These are phyloP conservation scores for Copromyces sp. DNA, from an alignment of 495 filamentous ascomycete genomes.

Conservation along the genomic window DNA sequence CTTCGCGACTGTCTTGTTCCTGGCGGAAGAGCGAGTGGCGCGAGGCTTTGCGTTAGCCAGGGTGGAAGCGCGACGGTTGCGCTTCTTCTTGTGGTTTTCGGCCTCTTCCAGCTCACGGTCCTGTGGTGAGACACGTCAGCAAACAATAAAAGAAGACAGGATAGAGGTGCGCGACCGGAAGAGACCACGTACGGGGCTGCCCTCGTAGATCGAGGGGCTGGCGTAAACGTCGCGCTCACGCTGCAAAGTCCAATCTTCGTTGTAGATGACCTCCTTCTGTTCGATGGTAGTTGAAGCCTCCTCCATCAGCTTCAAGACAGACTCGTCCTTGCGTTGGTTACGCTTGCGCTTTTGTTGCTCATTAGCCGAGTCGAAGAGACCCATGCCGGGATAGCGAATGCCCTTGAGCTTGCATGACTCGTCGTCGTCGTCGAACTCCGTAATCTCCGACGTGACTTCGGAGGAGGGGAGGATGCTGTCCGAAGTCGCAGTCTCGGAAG, in stretches of 20 bases:
- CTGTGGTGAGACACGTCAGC: conserved; percentile 5
- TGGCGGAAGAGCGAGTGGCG: conserved; percentile 9
- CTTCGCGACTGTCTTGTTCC: conserved; percentile 5
- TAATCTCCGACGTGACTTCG: conserved; percentile 19
- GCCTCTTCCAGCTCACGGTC: conserved; percentile 16
- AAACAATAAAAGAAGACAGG: neutral
- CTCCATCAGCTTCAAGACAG: conserved; percentile 60
- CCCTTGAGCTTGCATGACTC: conserved; percentile 57
- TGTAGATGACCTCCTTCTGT: conserved; percentile 60
- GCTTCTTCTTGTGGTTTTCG: conserved; percentile 14
- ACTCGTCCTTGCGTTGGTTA: conserved; percentile 77
- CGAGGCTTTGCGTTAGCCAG: conserved; percentile 2
- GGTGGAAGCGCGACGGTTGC: conserved; percentile 12
- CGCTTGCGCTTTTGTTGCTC: conserved; percentile 65
- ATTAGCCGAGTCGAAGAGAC: conserved; percentile 76
- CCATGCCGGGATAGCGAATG: conserved; percentile 73
- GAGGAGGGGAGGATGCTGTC: conserved; percentile 20
- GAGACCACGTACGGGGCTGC: conserved; percentile 32
- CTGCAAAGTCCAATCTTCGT: conserved; percentile 43
- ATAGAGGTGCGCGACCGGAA: neutral
- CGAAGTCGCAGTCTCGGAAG: conserved; percentile 22
- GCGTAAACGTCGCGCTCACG: conserved; percentile 43
- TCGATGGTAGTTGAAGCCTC: conserved; percentile 55
- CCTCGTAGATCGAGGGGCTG: conserved; percentile 32
- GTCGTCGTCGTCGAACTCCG: conserved; percentile 22